These are phyloP conservation scores for Alopecurus myosuroides DNA, from an alignment of 176 grass and related monocot genomes.

Conservation along the genomic window DNA sequence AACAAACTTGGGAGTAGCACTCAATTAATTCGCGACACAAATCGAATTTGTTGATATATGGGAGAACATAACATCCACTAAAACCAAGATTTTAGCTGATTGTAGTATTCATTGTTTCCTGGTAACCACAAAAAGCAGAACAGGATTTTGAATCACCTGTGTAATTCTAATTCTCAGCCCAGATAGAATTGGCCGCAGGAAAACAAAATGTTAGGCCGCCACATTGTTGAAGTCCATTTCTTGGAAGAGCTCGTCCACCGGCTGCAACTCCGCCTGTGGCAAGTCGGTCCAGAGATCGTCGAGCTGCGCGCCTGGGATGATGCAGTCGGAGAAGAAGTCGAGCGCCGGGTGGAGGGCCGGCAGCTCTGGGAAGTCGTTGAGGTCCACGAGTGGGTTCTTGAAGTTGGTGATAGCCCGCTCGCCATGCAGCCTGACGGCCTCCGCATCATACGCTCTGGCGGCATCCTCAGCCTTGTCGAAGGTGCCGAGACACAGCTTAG, in stretches of 20 bases:
- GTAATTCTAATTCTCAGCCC: neutral
- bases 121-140: neutral
- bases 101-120: neutral
- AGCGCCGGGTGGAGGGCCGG: neutral
- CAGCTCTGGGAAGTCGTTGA: neutral
- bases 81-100: neutral
- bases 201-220: neutral
- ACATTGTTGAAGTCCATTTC: neutral
- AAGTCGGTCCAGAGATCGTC: neutral
- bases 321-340: neutral
- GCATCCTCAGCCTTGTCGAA: constrained; percentile 83
- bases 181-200: neutral
- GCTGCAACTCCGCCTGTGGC: neutral
- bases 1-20: too few species aligned
- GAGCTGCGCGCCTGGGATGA: neutral
- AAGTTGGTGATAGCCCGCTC: neutral
- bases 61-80: neutral
- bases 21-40: too few species aligned
- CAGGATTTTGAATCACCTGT: neutral
- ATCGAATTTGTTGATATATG: too few species aligned
- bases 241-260: neutral
- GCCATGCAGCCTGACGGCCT: neutral
- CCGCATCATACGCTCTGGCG: neutral
- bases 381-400: neutral
- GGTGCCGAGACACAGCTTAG: constrained; percentile 44